These are phyloP conservation scores for Plicaturopsis crispa DNA, from an alignment of 768 basidiomycete genomes.

Conservation along the genomic window DNA sequence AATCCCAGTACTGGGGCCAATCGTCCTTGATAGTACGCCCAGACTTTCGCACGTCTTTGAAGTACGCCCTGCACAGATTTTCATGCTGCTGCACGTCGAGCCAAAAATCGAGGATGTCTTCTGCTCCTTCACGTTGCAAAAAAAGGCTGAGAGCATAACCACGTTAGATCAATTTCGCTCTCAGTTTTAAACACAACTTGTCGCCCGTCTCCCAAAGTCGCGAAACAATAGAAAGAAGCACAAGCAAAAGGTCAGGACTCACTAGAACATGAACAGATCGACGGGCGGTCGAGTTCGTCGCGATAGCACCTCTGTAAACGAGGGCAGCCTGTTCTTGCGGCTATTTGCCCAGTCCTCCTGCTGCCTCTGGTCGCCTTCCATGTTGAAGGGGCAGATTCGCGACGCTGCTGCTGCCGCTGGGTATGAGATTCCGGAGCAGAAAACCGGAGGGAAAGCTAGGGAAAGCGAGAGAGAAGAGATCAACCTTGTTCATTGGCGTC, in stretches of 20 bases:
- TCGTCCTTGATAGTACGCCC: conserved; percentile 90
- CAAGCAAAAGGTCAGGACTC: conserved; percentile 27
- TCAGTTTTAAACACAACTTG: not conserved
- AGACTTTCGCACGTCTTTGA: conserved; percentile 96
- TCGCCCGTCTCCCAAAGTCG: too few relatives aligned
- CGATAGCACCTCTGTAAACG: conserved; percentile 86
- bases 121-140: conserved; percentile 90
- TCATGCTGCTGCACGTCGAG: conserved; percentile 99
- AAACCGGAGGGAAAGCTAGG: too few relatives aligned
- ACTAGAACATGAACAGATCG: conserved; percentile 99
- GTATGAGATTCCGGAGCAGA: too few relatives aligned
- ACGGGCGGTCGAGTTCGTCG: conserved; percentile 90
- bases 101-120: conserved; percentile 98
- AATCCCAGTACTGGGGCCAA: conserved; percentile 98
- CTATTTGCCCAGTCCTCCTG: conserved; percentile 72
- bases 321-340: conserved; percentile 74
- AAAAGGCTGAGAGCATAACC: conserved; percentile 64
- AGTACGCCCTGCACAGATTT: conserved; percentile 96
- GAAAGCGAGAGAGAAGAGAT: too few relatives aligned
- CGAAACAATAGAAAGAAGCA: conserved; percentile 3
- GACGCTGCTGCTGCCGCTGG: conserved; percentile 6
- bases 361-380: conserved; percentile 47
- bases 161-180: conserved; percentile 5
- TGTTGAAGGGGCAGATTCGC: conserved; percentile 12
- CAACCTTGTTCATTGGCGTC: too few relatives aligned